These are phyloP conservation scores for Chloropicon primus DNA, from an alignment of 139 green algal species.

Conservation along the genomic window DNA sequence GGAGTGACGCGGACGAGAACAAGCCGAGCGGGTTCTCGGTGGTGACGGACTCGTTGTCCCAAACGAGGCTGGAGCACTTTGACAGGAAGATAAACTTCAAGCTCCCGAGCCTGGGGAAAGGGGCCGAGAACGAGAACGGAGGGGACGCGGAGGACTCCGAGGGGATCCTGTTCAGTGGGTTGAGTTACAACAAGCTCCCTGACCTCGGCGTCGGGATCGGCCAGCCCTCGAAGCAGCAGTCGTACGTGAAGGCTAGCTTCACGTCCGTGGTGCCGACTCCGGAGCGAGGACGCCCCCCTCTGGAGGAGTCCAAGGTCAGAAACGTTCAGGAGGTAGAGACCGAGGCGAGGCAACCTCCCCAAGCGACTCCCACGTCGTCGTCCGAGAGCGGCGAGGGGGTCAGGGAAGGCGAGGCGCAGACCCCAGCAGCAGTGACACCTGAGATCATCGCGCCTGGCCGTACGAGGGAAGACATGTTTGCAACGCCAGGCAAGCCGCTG, in stretches of 20 bases:
- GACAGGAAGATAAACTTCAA: background rate
- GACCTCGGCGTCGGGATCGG: background rate
- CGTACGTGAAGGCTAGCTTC: background rate
- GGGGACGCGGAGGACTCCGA: background rate
- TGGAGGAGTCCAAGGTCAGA: too few species aligned
- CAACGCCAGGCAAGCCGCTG: background rate
- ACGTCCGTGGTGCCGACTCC: too few species aligned
- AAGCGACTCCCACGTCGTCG: too few species aligned
- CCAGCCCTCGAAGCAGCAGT: background rate
- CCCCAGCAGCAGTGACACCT: too few species aligned
- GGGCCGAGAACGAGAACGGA: background rate
- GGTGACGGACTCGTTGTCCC: background rate
- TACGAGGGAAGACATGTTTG: background rate
- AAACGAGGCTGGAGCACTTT: background rate
- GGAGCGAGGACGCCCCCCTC: too few species aligned
- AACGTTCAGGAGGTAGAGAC: background rate
- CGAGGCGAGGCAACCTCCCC: too few species aligned
- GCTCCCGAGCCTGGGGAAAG: background rate
- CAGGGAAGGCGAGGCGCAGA: too few species aligned
- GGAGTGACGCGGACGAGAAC: too few species aligned
- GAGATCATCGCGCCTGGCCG: too few species aligned
- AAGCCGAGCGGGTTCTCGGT: background rate
- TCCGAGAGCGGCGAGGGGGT: too few species aligned
- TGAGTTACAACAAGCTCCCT: background rate
- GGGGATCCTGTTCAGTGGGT: background rate